Evolutionary conservation across 345 rosid species (phyloP).

Genomic region (Microthlaspi erraticum): DNA sequence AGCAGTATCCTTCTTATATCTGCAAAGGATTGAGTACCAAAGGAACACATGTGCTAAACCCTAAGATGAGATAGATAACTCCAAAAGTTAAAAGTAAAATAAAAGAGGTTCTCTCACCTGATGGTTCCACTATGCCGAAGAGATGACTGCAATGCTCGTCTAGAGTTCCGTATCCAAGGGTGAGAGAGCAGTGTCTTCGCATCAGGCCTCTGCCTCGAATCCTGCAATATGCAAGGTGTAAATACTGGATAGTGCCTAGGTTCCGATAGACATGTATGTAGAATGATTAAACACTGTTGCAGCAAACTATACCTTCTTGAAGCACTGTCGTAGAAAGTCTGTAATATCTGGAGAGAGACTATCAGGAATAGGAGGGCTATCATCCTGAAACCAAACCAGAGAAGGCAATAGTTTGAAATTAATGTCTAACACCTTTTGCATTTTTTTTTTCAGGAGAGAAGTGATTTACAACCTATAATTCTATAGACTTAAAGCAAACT

Average conservation of each 20-base stretch:
- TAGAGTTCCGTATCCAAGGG: conserved; percentile 93
- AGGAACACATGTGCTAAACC: conserved; percentile 23
- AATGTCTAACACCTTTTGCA: conserved; percentile 1
- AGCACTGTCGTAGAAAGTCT: conserved; percentile 89
- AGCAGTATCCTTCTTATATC: conserved; percentile 55
- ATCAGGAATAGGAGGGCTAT: conserved; percentile 95
- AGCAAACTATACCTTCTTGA: conserved; percentile 79
- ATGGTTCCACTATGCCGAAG: conserved; percentile 80
- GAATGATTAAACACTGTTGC: conserved; percentile 10
- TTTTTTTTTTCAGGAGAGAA: not conserved
- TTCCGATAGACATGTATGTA: conserved; percentile 7
- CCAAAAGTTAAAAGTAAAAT: not conserved
- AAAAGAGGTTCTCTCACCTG: conserved; percentile 50
- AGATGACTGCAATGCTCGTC: conserved; percentile 86
- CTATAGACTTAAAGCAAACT: conserved; percentile 20
- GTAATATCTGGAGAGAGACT: conserved; percentile 93
- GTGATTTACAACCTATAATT: conserved; percentile 9
- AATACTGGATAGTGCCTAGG: conserved; percentile 18
- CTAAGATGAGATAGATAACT: not conserved
- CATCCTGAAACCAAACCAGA: conserved; percentile 63
- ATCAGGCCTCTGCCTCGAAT: conserved; percentile 97
- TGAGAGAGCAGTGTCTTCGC: conserved; percentile 97
- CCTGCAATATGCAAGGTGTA: conserved; percentile 56
- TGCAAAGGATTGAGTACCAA: conserved; percentile 44
- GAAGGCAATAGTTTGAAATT: conserved; percentile 5